Conservation (phyloP, 768 basidiomycete species). For the Psilocybe subaeruginosa region DNA sequence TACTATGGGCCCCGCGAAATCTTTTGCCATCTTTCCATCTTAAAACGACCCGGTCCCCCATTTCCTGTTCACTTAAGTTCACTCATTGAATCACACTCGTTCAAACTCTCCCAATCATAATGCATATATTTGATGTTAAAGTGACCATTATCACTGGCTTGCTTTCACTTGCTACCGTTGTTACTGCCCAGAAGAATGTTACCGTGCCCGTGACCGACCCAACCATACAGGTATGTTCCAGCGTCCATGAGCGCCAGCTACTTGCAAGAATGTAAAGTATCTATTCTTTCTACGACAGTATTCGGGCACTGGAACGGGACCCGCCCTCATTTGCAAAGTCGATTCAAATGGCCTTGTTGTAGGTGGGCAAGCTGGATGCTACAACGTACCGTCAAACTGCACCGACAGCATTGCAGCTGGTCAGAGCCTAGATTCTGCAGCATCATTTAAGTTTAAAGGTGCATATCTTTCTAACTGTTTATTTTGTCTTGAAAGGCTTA, state of each 20-base stretch:
- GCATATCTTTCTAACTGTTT: background rate
- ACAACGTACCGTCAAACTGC: constrained; percentile 10
- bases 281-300: background rate
- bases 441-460: constrained; percentile 19
- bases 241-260: no score
- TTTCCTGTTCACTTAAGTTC: background rate
- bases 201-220: constrained; percentile 2
- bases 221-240: background rate
- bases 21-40: no score
- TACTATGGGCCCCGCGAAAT: no score
- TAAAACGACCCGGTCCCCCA: no score
- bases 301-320: constrained; percentile 2
- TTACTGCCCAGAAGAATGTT: constrained; percentile 1
- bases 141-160: background rate
- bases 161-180: background rate
- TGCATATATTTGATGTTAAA: background rate
- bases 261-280: background rate
- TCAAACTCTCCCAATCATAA: background rate
- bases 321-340: constrained; percentile 10
- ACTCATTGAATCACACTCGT: background rate
- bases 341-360: constrained; percentile 5
- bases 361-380: constrained; percentile 15
- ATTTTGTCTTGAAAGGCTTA: background rate
- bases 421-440: constrained; percentile 11
- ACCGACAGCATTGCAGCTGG: constrained; percentile 11